A percentile compares a stretch with the other conserved stretches of the same genome.
Conservation (phyloP, 2,329 filamentous ascomycete genomes). For the Macrophomina tecta region DNA sequence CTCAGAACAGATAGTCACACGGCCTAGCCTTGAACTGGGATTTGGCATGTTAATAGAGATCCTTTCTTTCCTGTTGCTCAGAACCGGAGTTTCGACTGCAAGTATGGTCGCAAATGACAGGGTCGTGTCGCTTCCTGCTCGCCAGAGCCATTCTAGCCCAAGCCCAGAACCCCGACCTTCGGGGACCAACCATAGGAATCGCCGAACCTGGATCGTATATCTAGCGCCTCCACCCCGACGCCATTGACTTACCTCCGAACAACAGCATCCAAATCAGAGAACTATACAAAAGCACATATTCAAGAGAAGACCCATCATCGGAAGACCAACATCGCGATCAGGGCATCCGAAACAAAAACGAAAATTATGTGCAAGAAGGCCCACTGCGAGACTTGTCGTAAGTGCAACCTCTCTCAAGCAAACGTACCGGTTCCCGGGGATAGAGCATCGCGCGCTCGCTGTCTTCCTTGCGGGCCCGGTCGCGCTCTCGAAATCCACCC, state of each 20-base stretch:
- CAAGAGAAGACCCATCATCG: background rate
- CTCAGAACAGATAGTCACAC: background rate
- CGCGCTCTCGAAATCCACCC: background rate
- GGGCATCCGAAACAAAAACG: background rate
- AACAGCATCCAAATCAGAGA: background rate
- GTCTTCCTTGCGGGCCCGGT: constrained; percentile 7
- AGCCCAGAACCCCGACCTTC: constrained; percentile 20
- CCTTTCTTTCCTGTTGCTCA: background rate
- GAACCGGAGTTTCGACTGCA: background rate
- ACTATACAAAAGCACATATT: constrained; percentile 19
- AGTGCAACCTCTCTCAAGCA: constrained; percentile 38
- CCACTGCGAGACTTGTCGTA: constrained; percentile 68
- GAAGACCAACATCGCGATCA: constrained; percentile 29
- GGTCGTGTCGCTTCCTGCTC: background rate
- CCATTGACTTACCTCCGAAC: background rate
- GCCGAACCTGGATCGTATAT: constrained; percentile 20
- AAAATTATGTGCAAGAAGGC: constrained; percentile 68
- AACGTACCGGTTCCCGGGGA: background rate
- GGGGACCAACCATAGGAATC: constrained; percentile 6
- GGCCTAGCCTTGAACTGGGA: background rate
- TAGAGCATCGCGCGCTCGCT: background rate
- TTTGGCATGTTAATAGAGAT: background rate
- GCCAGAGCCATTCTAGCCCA: background rate
- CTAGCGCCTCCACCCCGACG: constrained; percentile 13
- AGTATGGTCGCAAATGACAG: background rate